A percentile compares a stretch with the other conserved stretches of the same genome.
Conservation (phyloP, 257 asterid species). For the Nicotiana obtusifolia region DNA sequence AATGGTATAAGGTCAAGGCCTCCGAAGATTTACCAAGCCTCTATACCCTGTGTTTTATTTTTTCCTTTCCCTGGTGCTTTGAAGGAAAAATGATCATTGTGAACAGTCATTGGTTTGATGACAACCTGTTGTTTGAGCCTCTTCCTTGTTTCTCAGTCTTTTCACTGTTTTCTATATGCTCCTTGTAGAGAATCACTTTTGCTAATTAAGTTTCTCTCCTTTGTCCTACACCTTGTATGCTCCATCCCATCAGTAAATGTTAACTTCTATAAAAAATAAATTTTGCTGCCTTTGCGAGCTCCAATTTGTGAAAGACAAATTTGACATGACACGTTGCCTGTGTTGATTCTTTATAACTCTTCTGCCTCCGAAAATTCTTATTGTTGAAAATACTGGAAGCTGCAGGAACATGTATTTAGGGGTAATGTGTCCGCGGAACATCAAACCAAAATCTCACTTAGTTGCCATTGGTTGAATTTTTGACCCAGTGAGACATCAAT, state of each 20-base stretch:
- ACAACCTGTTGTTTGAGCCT: neutral
- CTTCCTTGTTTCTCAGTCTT: neutral
- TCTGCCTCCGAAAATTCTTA: neutral
- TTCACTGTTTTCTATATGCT: neutral
- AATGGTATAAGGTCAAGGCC: neutral
- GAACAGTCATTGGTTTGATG: neutral
- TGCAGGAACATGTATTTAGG: neutral
- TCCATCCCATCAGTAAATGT: neutral
- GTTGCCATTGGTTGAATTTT: neutral
- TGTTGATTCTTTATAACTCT: neutral
- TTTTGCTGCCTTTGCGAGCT: neutral
- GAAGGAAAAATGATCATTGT: neutral
- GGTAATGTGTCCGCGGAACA: neutral
- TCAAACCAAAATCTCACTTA: neutral
- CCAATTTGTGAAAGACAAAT: neutral
- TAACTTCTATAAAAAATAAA: neutral
- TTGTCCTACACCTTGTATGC: neutral
- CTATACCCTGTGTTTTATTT: neutral
- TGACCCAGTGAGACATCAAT: slow-evolving; percentile 5
- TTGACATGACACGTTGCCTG: neutral
- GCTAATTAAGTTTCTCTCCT: neutral
- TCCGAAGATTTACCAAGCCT: neutral
- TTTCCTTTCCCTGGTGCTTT: neutral
- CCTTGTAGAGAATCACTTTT: neutral
- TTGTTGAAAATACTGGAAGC: neutral